Conservation (phyloP, 129 eudicot genomes). For the Helianthus annuus region HanXRQr2.0-SUNRISE NC_035446.2:123272611-123273110, state of each 20-base stretch:
- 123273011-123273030: constrained; percentile 31
- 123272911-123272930: constrained; percentile 18
- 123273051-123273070: constrained; percentile 30
- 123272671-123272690: constrained; percentile 40
- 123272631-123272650: constrained; percentile 30
- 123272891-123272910: constrained; percentile 39
- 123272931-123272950: constrained; percentile 66
- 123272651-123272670: constrained; percentile 56
- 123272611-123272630: constrained; percentile 52
- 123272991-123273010: constrained; percentile 42
- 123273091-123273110: background rate
- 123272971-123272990: constrained; percentile 35
- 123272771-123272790: constrained; percentile 29
- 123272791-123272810: constrained; percentile 47
- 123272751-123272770: constrained; percentile 32
- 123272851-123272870: constrained; percentile 28
- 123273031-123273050: constrained; percentile 17
- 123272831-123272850: constrained; percentile 37
- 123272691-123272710: constrained; percentile 40
- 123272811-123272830: constrained; percentile 34
- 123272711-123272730: constrained; percentile 18
- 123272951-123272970: constrained; percentile 50
- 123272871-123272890: constrained; percentile 46
- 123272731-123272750: constrained; percentile 43
- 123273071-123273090: constrained; percentile 17